Evolutionary conservation across 768 basidiomycete species (phyloP).

Genomic region (Suillus subaureus): DNA sequence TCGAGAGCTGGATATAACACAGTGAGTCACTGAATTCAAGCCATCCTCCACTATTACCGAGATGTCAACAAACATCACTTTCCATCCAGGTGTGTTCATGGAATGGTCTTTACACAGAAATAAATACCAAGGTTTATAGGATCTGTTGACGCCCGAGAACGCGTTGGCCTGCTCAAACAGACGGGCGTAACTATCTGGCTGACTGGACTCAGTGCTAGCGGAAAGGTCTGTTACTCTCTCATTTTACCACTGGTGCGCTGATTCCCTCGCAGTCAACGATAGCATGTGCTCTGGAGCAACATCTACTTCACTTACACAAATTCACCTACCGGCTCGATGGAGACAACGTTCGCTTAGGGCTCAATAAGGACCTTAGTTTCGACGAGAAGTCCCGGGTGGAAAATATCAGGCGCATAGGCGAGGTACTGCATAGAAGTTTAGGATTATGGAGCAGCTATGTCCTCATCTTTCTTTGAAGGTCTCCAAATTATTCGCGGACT

Average conservation of each 20-base stretch:
- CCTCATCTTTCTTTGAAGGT: conserved; percentile 56
- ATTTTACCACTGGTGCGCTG: background rate
- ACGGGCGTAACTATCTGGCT: conserved; percentile 94
- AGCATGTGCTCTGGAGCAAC: conserved; percentile 95
- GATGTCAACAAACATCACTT: conserved; percentile 60
- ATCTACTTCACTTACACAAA: conserved; percentile 83
- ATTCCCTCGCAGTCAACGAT: conserved; percentile 77
- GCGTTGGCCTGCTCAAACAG: conserved; percentile 68
- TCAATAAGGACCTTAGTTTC: conserved; percentile 97
- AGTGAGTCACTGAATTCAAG: background rate
- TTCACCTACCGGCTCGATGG: conserved; percentile 94
- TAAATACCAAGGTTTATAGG: conserved; percentile 45
- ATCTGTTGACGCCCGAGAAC: conserved; percentile 70
- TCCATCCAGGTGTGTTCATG: conserved; percentile 57
- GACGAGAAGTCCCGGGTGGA: conserved; percentile 90
- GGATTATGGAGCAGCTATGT: conserved; percentile 4
- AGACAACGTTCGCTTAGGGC: conserved; percentile 92
- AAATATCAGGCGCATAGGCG: conserved; percentile 96
- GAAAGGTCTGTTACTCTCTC: conserved; percentile 62
- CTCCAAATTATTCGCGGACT: conserved; percentile 90
- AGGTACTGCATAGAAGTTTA: conserved; percentile 53
- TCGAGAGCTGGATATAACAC: background rate
- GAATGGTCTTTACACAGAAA: background rate
- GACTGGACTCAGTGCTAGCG: conserved; percentile 93
- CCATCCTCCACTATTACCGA: background rate